These are phyloP conservation scores for Mycena citricolor DNA, from an alignment of 1,284 basidiomycete species.

Conservation along the genomic window DNA sequence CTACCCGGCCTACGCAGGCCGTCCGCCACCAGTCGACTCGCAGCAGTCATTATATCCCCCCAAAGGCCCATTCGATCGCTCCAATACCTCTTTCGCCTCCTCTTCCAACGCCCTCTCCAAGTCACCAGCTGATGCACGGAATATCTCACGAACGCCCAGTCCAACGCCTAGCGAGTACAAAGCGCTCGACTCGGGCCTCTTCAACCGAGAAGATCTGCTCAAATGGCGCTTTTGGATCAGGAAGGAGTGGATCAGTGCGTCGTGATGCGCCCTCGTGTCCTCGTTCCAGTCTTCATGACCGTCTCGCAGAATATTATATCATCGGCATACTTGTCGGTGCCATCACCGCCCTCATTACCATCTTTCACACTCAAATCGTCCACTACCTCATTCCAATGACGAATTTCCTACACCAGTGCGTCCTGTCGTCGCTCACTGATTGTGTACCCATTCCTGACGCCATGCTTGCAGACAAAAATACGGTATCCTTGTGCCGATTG, in stretches of 20 bases:
- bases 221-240: conserved; percentile 49
- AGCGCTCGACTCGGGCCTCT: conserved; percentile 41
- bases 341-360: conserved; percentile 55
- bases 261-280: conserved; percentile 18
- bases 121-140: conserved; percentile 7
- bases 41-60: conserved; percentile 5
- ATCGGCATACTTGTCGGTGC: conserved; percentile 40
- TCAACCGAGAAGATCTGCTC: conserved; percentile 43
- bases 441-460: too few species aligned
- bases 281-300: neutral
- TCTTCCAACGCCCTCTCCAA: conserved; percentile 6
- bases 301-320: conserved; percentile 56
- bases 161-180: conserved; percentile 59
- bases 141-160: conserved; percentile 48
- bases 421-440: conserved; percentile 15
- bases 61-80: conserved; percentile 18
- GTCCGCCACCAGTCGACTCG: conserved; percentile 2
- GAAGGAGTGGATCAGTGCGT: conserved; percentile 50
- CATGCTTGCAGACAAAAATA: conserved; percentile 38
- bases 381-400: conserved; percentile 64
- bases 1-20: conserved; percentile 18
- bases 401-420: conserved; percentile 61
- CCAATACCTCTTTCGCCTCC: conserved; percentile 9
- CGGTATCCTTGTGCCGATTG: conserved; percentile 86
- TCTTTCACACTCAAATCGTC: conserved; percentile 69